phyloP scores from a whole-genome alignment of 345 rosid genomes.

The Eucalyptus cloeziana region DNA sequence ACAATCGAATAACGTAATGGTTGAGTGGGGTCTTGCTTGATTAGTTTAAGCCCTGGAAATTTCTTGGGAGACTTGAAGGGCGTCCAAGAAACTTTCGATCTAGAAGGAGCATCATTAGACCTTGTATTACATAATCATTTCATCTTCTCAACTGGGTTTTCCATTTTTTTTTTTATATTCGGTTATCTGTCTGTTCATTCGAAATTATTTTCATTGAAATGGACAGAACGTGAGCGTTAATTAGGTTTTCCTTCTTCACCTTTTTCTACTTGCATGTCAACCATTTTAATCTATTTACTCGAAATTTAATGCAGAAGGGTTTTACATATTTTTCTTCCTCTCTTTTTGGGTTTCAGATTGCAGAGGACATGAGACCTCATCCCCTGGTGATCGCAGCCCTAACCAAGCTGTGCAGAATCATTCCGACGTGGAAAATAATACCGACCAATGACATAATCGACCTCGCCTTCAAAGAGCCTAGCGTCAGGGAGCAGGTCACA shows the following conservation, averaged over 20 bases:
- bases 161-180: too few relatives aligned
- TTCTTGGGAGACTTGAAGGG: neutral
- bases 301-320: neutral
- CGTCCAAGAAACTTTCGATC: neutral
- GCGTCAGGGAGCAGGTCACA: constrained; percentile 50
- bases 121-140: neutral
- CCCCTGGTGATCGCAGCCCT: constrained; percentile 25
- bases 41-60: neutral
- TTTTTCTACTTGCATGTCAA: neutral
- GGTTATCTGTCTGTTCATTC: neutral
- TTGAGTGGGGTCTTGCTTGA: neutral
- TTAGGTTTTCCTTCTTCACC: neutral
- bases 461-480: constrained; percentile 52
- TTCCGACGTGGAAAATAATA: constrained; percentile 75
- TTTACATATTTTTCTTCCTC: neutral
- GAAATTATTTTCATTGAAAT: neutral
- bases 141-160: neutral
- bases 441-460: constrained; percentile 59
- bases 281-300: neutral
- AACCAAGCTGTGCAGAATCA: constrained; percentile 14
- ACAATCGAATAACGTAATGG: neutral
- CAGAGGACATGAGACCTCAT: constrained; percentile 64
- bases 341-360: constrained; percentile 25
- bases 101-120: neutral
- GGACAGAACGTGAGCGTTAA: neutral